Conservation (phyloP, 257 asterid genomes). For the Scutellaria galericulata region DNA sequence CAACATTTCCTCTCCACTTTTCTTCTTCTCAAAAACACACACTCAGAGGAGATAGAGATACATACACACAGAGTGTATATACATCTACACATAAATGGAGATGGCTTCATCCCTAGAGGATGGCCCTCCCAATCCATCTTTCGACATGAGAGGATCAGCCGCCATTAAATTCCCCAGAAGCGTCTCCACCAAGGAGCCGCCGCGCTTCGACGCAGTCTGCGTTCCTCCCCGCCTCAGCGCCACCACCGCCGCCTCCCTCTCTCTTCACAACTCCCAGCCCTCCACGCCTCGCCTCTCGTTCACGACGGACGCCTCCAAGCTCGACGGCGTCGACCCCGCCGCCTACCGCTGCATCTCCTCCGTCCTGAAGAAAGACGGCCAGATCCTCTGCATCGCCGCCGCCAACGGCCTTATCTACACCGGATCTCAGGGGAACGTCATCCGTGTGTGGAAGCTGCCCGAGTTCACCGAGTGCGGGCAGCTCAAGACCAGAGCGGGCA, state of each 20-base stretch:
- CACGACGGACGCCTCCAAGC: slow-evolving; percentile 43
- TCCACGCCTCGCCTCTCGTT: slow-evolving; percentile 62
- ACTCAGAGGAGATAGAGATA: no score
- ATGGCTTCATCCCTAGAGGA: slow-evolving; percentile 38
- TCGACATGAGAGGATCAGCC: slow-evolving; percentile 51
- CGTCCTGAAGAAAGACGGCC: slow-evolving; percentile 90
- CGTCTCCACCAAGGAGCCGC: slow-evolving; percentile 66
- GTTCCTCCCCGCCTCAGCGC: slow-evolving; percentile 48
- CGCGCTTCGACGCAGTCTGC: slow-evolving; percentile 37
- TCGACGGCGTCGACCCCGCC: slow-evolving; percentile 39
- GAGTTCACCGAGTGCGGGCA: slow-evolving; percentile 89
- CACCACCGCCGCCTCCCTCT: slow-evolving; percentile 45
- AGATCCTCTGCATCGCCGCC: slow-evolving; percentile 68
- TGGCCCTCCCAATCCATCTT: slow-evolving; percentile 54
- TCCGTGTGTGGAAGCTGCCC: slow-evolving; percentile 92
- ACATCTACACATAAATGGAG: slow-evolving; percentile 7
- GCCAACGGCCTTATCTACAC: slow-evolving; percentile 75
- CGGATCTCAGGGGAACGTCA: slow-evolving; percentile 63
- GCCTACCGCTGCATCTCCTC: slow-evolving; percentile 80
- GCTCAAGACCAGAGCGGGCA: slow-evolving; percentile 73
- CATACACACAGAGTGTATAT: no score
- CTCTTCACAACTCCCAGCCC: slow-evolving; percentile 57
- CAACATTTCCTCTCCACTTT: not conserved
- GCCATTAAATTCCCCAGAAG: slow-evolving; percentile 55
- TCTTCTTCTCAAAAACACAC: not conserved